Conservation (phyloP, 73 alveolate species). For the Uronychia binucleata region DNA sequence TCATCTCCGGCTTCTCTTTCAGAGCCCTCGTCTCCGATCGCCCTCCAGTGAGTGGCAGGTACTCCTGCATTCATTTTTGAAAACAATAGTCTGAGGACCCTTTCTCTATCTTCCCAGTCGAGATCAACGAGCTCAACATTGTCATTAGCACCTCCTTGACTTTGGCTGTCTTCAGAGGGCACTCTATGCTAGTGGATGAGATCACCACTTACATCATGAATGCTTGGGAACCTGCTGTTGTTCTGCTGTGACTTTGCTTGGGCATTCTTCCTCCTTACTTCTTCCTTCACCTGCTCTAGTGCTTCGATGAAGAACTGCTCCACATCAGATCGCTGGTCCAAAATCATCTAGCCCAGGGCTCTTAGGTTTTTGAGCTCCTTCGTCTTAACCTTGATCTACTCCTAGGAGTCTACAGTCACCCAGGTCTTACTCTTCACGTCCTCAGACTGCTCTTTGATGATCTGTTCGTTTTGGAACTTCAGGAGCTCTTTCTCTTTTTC, state of each 20-base stretch:
- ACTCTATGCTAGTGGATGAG: neutral
- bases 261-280: conserved; percentile 59
- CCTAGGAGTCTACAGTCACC: conserved; percentile 28
- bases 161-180: neutral
- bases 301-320: conserved; percentile 89
- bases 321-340: conserved; percentile 88
- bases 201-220: neutral
- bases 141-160: neutral
- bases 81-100: conserved; percentile 79
- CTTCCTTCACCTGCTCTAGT: conserved; percentile 85
- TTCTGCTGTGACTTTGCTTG: conserved; percentile 30
- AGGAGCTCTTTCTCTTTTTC: conserved; percentile 70
- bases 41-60: conserved; percentile 84
- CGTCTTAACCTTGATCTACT: conserved; percentile 64
- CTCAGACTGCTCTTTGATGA: conserved; percentile 56
- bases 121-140: conserved; percentile 76
- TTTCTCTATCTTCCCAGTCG: conserved; percentile 89
- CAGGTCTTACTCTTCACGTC: conserved; percentile 22
- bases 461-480: conserved; percentile 59
- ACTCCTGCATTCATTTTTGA: conserved; percentile 88
- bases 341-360: conserved; percentile 84
- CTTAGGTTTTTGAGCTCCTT: conserved; percentile 77
- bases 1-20: conserved; percentile 25
- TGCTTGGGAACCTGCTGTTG: neutral
- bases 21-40: neutral